Percentiles rank a stretch among this genome's conserved stretches.
These are phyloP conservation scores for Boletus patriciae DNA, from an alignment of 768 basidiomycete species.

Conservation along the genomic window DNA sequence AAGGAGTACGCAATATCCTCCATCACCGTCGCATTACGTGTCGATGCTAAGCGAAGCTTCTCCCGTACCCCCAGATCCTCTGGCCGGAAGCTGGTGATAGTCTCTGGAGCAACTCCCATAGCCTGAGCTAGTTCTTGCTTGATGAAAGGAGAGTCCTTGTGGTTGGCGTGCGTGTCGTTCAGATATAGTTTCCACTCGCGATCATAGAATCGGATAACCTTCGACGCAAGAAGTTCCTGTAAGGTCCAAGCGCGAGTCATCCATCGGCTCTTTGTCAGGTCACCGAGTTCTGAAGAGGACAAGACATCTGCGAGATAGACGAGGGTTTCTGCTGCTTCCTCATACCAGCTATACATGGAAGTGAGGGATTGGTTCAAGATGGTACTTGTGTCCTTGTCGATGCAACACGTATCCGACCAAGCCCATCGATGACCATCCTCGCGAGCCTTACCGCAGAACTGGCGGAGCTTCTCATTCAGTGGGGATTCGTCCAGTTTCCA, in stretches of 20 bases:
- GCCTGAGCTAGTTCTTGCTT: slow-evolving; percentile 9
- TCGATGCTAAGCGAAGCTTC: slow-evolving; percentile 9
- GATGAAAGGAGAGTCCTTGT: slow-evolving; percentile 6
- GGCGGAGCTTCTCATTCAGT: no score
- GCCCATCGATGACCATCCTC: no score
- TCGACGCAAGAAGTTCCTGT: background rate
- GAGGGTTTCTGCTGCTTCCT: no score
- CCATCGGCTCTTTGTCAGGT: background rate
- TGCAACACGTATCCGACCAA: no score
- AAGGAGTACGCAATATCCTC: slow-evolving; percentile 8
- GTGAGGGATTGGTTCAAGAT: no score
- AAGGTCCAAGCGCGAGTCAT: no score
- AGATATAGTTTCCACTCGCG: slow-evolving; percentile 7
- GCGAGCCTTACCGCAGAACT: no score
- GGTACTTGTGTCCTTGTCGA: no score
- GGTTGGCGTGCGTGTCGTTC: background rate
- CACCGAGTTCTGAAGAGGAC: background rate
- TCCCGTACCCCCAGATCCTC: slow-evolving; percentile 2
- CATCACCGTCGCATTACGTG: background rate
- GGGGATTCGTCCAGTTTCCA: no score
- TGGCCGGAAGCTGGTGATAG: background rate
- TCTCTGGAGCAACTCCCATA: background rate
- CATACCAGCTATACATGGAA: no score
- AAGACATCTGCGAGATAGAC: no score
- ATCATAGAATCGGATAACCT: slow-evolving; percentile 10